phyloP scores from a whole-genome alignment of 306 rosid species.

The Casuarina equisetifolia region DNA sequence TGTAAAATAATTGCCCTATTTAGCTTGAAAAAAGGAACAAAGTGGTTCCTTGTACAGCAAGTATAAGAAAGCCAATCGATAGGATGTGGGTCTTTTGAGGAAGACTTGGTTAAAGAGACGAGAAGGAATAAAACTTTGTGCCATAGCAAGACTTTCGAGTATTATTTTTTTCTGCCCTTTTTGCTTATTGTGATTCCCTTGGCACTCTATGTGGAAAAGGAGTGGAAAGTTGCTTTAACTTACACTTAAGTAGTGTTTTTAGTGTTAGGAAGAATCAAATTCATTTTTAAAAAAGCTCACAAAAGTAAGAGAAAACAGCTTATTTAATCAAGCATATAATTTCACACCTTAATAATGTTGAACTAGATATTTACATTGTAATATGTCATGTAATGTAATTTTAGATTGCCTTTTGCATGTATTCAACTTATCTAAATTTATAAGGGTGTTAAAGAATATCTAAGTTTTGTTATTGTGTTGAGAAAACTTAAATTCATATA shows the following conservation, averaged over 20 bases:
- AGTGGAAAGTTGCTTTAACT: background rate
- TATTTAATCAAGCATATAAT: too few species aligned
- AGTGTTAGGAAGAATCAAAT: background rate
- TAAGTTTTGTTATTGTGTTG: too few species aligned
- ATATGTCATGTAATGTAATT: too few species aligned
- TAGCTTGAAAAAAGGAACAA: background rate
- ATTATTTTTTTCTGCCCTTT: background rate
- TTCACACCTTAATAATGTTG: too few species aligned
- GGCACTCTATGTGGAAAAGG: background rate
- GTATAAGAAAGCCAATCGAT: background rate
- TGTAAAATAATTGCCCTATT: background rate
- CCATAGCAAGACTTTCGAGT: background rate
- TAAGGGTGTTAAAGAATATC: too few species aligned
- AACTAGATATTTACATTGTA: too few species aligned
- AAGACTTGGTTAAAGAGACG: background rate
- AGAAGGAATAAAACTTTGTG: background rate
- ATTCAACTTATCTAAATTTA: too few species aligned
- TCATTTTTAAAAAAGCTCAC: too few species aligned
- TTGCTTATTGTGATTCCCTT: background rate
- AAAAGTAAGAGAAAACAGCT: too few species aligned
- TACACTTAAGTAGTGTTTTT: background rate
- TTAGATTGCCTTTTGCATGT: too few species aligned
- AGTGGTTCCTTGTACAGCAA: background rate
- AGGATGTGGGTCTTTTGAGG: background rate
- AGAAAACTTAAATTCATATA: too few species aligned